Evolutionary conservation across 306 rosid genomes (phyloP).

Genomic region (Sphenostylis stenocarpa): DNA sequence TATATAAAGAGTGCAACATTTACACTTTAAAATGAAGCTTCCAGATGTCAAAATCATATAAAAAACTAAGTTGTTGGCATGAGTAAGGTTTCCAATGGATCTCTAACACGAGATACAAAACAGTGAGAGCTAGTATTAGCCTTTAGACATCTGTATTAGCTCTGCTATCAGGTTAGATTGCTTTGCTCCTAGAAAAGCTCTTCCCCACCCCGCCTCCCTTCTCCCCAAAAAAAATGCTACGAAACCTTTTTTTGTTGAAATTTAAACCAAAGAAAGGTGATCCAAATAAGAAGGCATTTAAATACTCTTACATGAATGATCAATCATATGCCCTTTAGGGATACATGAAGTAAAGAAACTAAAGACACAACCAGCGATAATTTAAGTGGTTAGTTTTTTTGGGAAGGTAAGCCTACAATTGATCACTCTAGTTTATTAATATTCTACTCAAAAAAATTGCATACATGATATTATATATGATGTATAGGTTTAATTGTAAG

Average conservation of each 20-base stretch:
- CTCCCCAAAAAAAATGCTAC: background rate
- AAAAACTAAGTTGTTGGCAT: background rate
- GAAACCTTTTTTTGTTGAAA: background rate
- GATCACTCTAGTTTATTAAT: background rate
- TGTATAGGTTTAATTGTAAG: no score
- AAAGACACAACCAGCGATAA: background rate
- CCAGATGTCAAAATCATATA: background rate
- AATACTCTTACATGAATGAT: background rate
- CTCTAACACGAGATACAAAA: background rate
- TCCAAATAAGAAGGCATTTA: background rate
- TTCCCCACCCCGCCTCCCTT: no score
- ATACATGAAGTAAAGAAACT: background rate
- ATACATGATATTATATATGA: background rate
- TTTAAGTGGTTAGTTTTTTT: background rate
- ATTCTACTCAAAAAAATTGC: conserved; percentile 5
- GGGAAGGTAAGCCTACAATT: background rate
- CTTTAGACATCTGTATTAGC: conserved; percentile 4
- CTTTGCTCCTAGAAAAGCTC: background rate
- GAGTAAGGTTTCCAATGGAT: conserved; percentile 17
- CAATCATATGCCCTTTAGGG: background rate
- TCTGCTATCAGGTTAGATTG: background rate
- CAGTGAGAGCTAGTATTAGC: conserved; percentile 1
- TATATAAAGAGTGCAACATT: background rate
- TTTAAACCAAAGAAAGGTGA: background rate
- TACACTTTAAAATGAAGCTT: conserved; percentile 15